phyloP scores from a whole-genome alignment of 2,329 filamentous ascomycete species.

The Fusarium praegraminearum region DNA sequence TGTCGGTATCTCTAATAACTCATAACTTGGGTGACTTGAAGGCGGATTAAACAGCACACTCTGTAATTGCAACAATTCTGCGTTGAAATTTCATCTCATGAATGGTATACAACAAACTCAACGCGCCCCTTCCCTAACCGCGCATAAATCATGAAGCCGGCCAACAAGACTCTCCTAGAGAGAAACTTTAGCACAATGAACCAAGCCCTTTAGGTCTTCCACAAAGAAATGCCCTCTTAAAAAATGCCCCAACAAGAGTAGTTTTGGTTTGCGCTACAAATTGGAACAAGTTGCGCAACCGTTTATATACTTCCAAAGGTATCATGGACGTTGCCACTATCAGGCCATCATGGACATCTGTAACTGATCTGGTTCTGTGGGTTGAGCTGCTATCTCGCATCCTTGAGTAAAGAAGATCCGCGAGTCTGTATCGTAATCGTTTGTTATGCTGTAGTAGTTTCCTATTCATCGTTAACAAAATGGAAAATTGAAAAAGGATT shows the following conservation, averaged over 20 bases:
- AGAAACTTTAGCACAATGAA: slow-evolving; percentile 14
- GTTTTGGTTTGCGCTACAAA: not conserved
- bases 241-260: slow-evolving; percentile 13
- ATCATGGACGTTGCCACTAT: not conserved
- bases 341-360: slow-evolving; percentile 42
- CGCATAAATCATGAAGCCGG: slow-evolving; percentile 44
- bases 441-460: slow-evolving; percentile 92
- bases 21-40: not conserved
- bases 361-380: slow-evolving; percentile 42
- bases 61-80: slow-evolving; percentile 7
- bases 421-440: slow-evolving; percentile 77
- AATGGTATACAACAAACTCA: slow-evolving; percentile 45
- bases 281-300: not conserved
- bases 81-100: slow-evolving; percentile 30
- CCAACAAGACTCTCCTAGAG: slow-evolving; percentile 18
- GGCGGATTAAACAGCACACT: not conserved
- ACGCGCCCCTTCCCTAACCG: slow-evolving; percentile 19
- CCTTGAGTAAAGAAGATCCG: slow-evolving; percentile 94
- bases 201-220: slow-evolving; percentile 9
- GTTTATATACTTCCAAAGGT: slow-evolving; percentile 5
- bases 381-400: slow-evolving; percentile 65
- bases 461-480: slow-evolving; percentile 64
- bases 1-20: no score
- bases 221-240: not conserved
- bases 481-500: slow-evolving; percentile 9